Percentiles rank a stretch among this genome's conserved stretches.
Evolutionary conservation across 352 stramenopile species (phyloP).

Genomic region (Phytopythium litorale): DNA sequence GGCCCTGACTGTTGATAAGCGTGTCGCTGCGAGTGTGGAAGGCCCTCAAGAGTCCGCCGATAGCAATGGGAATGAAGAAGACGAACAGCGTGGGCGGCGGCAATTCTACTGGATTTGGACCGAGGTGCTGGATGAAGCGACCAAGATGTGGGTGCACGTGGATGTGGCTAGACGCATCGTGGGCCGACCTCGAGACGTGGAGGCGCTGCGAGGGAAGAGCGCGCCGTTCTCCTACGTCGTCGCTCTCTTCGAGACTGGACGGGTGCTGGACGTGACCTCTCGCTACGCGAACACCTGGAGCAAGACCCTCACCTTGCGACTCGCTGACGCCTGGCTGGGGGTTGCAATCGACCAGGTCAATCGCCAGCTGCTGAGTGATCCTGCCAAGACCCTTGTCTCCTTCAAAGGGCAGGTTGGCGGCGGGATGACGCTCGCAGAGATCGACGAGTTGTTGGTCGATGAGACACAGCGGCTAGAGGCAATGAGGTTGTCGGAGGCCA

Average conservation of each 20-base stretch:
- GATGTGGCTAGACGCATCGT: constrained; percentile 51
- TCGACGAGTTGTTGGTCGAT: constrained; percentile 14
- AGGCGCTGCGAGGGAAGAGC: constrained; percentile 39
- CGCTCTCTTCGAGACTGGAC: constrained; percentile 39
- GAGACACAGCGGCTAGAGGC: constrained; percentile 33
- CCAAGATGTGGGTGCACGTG: constrained; percentile 50
- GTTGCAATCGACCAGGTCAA: constrained; percentile 41
- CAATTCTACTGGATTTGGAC: constrained; percentile 56
- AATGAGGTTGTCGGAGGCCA: constrained; percentile 49
- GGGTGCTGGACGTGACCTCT: constrained; percentile 56
- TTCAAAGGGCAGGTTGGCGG: constrained; percentile 8
- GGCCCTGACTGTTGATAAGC: constrained; percentile 2
- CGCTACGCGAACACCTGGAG: constrained; percentile 66
- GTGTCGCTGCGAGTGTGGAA: background rate
- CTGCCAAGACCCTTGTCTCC: too few species aligned
- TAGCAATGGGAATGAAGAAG: background rate
- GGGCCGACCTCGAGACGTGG: constrained; percentile 41
- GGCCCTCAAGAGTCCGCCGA: background rate
- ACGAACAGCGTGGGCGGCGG: background rate
- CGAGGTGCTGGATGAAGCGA: constrained; percentile 58
- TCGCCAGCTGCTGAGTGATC: background rate
- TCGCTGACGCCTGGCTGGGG: constrained; percentile 54
- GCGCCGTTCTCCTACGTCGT: constrained; percentile 63
- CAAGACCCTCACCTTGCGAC: constrained; percentile 43
- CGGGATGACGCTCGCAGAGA: constrained; percentile 7